Evolutionary conservation across 164 flowering plant species (phyloP).

Genomic region (Vitis cinerea): DNA sequence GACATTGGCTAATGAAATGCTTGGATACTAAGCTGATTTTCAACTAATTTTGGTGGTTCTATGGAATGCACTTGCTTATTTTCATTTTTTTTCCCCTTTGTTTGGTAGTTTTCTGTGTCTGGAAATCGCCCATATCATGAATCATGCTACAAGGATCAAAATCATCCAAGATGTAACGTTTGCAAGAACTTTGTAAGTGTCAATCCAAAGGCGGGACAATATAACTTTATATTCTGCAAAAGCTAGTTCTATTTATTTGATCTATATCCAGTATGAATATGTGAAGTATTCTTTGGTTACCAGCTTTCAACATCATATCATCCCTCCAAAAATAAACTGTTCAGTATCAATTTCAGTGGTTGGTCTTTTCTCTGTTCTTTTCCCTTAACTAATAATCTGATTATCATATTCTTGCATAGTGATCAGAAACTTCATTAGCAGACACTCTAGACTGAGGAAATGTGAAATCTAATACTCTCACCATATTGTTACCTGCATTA

Average conservation of each 20-base stretch:
- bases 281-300: not conserved
- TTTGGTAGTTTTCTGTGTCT: slow-evolving; percentile 77
- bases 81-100: slow-evolving; percentile 2
- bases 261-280: not conserved
- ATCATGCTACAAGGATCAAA: slow-evolving; percentile 80
- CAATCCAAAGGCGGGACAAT: not conserved
- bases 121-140: slow-evolving; percentile 82
- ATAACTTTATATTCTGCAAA: not conserved
- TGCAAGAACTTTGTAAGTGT: slow-evolving; percentile 76
- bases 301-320: no score
- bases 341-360: not conserved
- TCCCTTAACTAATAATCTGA: not conserved
- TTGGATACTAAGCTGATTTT: not conserved
- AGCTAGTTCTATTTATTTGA: not conserved
- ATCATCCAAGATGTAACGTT: slow-evolving; percentile 97
- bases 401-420: not conserved
- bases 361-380: not conserved
- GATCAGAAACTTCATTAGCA: not conserved
- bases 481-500: not conserved
- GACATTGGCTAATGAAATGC: not conserved
- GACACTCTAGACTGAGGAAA: not conserved
- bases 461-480: not conserved
- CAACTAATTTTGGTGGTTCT: not conserved
- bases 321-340: no score
- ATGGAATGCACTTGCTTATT: not conserved